Conservation (phyloP, 768 basidiomycete genomes). For the Lactarius sp. region DNA sequence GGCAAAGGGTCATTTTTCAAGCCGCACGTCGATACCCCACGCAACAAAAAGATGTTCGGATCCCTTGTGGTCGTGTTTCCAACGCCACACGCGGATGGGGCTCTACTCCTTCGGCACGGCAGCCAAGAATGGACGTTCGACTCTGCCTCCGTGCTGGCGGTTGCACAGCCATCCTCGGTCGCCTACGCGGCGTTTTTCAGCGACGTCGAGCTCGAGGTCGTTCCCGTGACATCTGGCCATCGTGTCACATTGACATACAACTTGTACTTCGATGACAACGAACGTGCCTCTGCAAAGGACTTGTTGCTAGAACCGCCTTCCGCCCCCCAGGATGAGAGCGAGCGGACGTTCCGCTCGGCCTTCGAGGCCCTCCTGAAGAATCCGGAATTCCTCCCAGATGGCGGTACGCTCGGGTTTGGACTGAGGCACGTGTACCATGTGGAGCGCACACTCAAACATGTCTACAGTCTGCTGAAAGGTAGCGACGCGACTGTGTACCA, state of each 20-base stretch:
- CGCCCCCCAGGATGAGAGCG: background rate
- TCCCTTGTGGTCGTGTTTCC: constrained; percentile 50
- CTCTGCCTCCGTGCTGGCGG: constrained; percentile 31
- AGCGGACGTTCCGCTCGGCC: constrained; percentile 20
- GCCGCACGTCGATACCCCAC: constrained; percentile 46
- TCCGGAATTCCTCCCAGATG: constrained; percentile 35
- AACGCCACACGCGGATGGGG: constrained; percentile 42
- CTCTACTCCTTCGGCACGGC: constrained; percentile 35
- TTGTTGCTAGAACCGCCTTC: background rate
- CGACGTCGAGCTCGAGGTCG: constrained; percentile 44
- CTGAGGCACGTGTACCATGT: constrained; percentile 38
- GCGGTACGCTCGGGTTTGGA: constrained; percentile 40
- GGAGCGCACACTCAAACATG: background rate
- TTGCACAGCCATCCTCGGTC: constrained; percentile 24
- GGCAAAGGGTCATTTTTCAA: constrained; percentile 46
- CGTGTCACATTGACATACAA: constrained; percentile 46
- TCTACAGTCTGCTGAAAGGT: constrained; percentile 11
- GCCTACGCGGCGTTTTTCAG: constrained; percentile 42
- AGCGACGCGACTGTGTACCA: background rate
- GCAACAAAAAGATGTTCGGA: constrained; percentile 42
- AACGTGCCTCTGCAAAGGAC: background rate
- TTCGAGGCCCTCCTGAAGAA: constrained; percentile 33
- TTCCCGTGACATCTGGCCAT: constrained; percentile 38
- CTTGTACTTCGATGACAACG: constrained; percentile 30
- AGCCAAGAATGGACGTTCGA: constrained; percentile 38